Base-by-base conservation (phyloP, 495 filamentous ascomycete genomes). In the Wilcoxina mikolae region DNA sequence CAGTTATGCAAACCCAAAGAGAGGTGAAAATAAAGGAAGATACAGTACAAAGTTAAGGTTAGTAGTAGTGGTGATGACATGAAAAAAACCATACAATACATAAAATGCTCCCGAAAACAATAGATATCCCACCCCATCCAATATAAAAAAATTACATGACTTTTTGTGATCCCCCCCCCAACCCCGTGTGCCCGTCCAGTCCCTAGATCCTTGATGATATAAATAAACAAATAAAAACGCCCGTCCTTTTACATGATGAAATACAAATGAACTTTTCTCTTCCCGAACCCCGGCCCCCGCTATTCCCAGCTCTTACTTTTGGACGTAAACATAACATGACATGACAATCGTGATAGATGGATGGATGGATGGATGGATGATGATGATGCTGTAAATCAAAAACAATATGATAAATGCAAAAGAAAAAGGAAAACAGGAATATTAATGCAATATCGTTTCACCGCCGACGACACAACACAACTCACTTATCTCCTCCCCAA, bases 231-330 rank as follows among this genome's bases (percentile, higher is more conserved):
- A 49, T 5, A 12, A 5, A 49, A 28, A 49, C 45, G 45, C 45
- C 45, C 27, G 10, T 18, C 39, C 17, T 43, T 9, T 9, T 35
- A 35, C 15, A 35, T 35, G 15, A 43, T 18, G 20, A 20, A 43
- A 52, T 12, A 46, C 43, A 46, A 46, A 39, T 39, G 35, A 46
- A 52, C 49, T 52, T 52, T 52, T 52, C 49, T 52, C 25, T 52
- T 26, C 33, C 31, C 9, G 12, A 18, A 26, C 27, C 24, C 45
- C 45, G 5, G 20, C 45, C 27, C 45, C 27, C 27, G 23, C 22
- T 26, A n/a, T n/a, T 49, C 24, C 45, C 45, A 25, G 20, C 45
- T 49, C 45, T 49, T 49, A 12, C 22, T 26, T 49, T 49, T 49
- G 24, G 39, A 41, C 9, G 39, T 20, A 41, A 52, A 52, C 11